phyloP scores from a whole-genome alignment of 768 basidiomycete species.

The Phanerodontia chrysosporium region DNA sequence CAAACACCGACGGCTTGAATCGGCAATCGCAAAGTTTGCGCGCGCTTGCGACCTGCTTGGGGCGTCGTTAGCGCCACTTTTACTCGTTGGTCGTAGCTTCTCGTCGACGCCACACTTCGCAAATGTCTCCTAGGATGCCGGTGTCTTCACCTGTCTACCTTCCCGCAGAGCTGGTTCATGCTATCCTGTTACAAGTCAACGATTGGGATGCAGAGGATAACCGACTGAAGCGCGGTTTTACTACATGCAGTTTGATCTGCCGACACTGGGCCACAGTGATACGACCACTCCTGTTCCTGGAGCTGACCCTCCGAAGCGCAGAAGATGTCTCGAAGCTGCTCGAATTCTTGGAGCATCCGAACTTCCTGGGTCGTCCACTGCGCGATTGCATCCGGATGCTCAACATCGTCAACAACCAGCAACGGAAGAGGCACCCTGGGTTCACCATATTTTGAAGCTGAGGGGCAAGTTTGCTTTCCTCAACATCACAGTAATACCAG shows the following conservation, averaged over 20 bases:
- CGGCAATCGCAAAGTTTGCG: no score
- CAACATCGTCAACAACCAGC: background rate
- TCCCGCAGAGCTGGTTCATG: background rate
- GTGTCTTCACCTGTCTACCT: background rate
- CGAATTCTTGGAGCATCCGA: background rate
- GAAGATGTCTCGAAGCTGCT: background rate
- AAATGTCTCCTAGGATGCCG: no score
- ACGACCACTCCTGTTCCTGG: background rate
- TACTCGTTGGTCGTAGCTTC: no score
- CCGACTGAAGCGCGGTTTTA: background rate
- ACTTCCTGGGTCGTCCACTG: background rate
- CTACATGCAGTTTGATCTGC: background rate
- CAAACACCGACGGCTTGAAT: no score
- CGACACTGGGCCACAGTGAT: background rate
- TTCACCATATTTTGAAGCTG: background rate
- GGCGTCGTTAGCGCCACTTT: no score
- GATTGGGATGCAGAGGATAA: background rate
- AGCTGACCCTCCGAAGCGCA: background rate
- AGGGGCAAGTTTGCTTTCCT: background rate
- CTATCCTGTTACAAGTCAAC: background rate
- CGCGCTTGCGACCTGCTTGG: no score
- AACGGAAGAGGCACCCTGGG: background rate
- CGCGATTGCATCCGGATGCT: background rate
- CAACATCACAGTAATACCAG: background rate
- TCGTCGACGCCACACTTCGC: no score